Evolutionary conservation across 768 basidiomycete genomes (phyloP), one percentile per base, ranked within the genome.

Genomic region (Lentinula sp.): DNA sequence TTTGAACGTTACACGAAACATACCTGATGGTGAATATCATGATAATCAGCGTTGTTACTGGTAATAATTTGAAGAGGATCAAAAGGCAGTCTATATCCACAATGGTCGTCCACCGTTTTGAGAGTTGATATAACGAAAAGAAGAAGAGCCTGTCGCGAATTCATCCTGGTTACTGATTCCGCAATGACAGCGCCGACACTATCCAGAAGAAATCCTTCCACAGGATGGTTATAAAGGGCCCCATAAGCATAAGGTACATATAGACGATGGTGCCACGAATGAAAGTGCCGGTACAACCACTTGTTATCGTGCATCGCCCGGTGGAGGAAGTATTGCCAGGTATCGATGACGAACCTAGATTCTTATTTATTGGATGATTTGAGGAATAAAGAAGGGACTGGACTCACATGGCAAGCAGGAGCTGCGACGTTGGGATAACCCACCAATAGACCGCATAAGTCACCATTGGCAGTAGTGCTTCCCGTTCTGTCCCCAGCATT

Each of bases 231-330:
- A 80, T 99, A 99, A 4, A 98, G 79, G 18, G 97, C 90, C 16
- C 97, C 97, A 68, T 90, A 99, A 0, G 97, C 93, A 69, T 97
- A 98, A 0, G 97, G 95, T 6, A 96, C 94, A 71, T 98, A 96
- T 7, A 99, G 85, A 8, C 94, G 83, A 72, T 99, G 97, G 73
- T 99, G 97, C 74, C 89, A 87, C 0, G 93, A 93, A 73, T 99
- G 97, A 64, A 98, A 80, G 57, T 91, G 85, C 65, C 86, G 90
- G 77, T 96, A 99, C 36, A 98, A 80, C 74, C 84, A 98, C 65
- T 86, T 90, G 78, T 92, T 93, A 67, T 84, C 75, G 76, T 98
- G 97, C 88, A 97, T 93, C 46, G 78, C 73, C 42, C 96, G 93
- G 71, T 99, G 97, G 18, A 93, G 79, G 76, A 95, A 95, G 74